These are phyloP conservation scores for Saccharomycopsis phalli DNA, from an alignment of 1,139 yeast species.

Conservation along the genomic window DNA sequence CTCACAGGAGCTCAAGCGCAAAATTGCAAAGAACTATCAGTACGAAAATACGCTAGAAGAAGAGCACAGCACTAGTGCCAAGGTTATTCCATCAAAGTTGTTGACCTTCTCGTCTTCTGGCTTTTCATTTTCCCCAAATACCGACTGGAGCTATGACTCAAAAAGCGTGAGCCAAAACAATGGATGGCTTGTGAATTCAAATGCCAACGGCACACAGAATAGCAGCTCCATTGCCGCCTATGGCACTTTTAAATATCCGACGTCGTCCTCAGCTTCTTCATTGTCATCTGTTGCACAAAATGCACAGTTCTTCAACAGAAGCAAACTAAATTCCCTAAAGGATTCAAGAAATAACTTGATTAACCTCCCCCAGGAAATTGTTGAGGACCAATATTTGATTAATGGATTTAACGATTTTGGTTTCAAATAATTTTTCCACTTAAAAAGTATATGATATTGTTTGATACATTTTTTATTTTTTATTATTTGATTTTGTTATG, in stretches of 20 bases:
- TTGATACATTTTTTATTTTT: too few relatives aligned
- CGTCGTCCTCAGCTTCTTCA: neutral
- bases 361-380: neutral
- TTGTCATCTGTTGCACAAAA: neutral
- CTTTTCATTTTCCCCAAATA: neutral
- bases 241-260: neutral
- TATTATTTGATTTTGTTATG: too few relatives aligned
- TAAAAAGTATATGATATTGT: too few relatives aligned
- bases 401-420: neutral
- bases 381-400: neutral
- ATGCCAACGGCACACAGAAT: neutral
- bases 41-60: neutral
- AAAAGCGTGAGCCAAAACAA: neutral
- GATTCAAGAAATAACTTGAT: neutral
- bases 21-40: slow-evolving; percentile 25
- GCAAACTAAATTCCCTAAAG: neutral
- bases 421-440: neutral
- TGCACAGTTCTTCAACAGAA: neutral
- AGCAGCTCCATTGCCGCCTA: neutral
- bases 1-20: slow-evolving; percentile 63
- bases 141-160: slow-evolving; percentile 1
- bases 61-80: neutral
- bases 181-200: neutral
- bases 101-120: neutral
- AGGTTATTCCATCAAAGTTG: neutral